Evolutionary conservation across 2,329 filamentous ascomycete genomes (phyloP).

Genomic region (Phialophora expanda): DNA sequence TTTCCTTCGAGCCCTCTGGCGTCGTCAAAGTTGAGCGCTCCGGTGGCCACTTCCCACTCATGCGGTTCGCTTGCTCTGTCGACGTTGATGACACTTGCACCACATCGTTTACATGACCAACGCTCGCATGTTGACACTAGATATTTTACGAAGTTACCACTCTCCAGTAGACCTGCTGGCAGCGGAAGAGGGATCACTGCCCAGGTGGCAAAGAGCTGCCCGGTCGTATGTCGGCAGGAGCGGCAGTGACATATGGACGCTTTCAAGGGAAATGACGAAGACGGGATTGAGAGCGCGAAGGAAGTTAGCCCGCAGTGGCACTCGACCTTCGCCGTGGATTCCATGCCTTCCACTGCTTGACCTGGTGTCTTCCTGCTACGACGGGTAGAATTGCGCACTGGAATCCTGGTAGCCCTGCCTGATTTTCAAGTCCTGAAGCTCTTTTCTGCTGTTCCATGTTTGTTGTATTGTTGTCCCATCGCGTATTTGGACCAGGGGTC

Average conservation of each 20-base stretch:
- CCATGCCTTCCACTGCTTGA: neutral
- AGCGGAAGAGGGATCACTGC: conserved; percentile 30
- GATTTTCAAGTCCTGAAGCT: neutral
- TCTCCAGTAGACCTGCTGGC: conserved; percentile 14
- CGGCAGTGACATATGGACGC: conserved; percentile 56
- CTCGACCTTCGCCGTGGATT: conserved; percentile 11
- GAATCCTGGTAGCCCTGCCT: neutral
- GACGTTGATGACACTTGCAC: conserved; percentile 30
- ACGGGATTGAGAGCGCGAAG: conserved; percentile 29
- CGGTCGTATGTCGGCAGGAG: conserved; percentile 56
- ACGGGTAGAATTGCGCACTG: too few relatives aligned
- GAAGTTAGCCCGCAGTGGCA: conserved; percentile 32
- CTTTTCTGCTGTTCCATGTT: neutral
- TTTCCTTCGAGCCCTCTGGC: conserved; percentile 19
- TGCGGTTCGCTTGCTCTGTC: conserved; percentile 17
- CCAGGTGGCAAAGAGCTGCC: conserved; percentile 49
- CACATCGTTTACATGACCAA: conserved; percentile 32
- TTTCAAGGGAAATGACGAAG: conserved; percentile 41
- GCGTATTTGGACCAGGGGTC: neutral
- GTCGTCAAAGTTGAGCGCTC: conserved; percentile 24
- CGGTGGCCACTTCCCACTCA: conserved; percentile 35
- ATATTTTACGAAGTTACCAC: conserved; percentile 21
- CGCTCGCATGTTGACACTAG: conserved; percentile 23
- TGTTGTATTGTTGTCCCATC: neutral
- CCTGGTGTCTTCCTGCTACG: neutral